Evolutionary conservation across 2,329 filamentous ascomycete species (phyloP).

Genomic region (Coniosporium tulheliwenetii): DNA sequence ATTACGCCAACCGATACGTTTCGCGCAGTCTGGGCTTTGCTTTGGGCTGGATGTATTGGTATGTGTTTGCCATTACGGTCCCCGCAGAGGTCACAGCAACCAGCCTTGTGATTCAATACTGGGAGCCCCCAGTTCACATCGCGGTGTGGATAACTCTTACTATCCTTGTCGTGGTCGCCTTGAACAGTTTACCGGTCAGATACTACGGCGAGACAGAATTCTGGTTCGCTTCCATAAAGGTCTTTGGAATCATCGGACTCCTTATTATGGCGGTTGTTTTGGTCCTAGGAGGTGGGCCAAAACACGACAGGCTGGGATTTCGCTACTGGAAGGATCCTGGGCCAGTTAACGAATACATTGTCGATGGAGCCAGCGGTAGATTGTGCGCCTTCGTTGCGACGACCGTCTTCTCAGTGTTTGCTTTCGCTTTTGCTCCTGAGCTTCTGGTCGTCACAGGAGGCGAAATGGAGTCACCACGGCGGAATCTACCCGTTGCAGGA

Average conservation of each 20-base stretch:
- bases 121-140: constrained; percentile 21
- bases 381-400: too few relatives aligned
- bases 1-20: constrained; percentile 4
- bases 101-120: constrained; percentile 46
- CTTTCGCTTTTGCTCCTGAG: too few relatives aligned
- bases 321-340: constrained; percentile 54
- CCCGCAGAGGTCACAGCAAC: constrained; percentile 47
- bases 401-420: too few relatives aligned
- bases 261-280: constrained; percentile 24
- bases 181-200: constrained; percentile 41
- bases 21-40: constrained; percentile 14
- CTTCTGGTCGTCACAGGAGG: too few relatives aligned
- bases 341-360: constrained; percentile 28
- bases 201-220: constrained; percentile 37
- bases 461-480: too few relatives aligned
- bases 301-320: constrained; percentile 40
- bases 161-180: constrained; percentile 43
- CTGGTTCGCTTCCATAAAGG: constrained; percentile 35
- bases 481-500: too few relatives aligned
- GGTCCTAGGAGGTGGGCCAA: constrained; percentile 24
- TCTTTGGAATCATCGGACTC: constrained; percentile 30
- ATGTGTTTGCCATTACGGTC: constrained; percentile 28
- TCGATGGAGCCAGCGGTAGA: too few relatives aligned
- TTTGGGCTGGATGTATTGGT: constrained; percentile 35
- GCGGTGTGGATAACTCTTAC: constrained; percentile 39